Base-by-base conservation (phyloP, 1,284 basidiomycete genomes). In the Leccinum pallidistipes region DNA sequence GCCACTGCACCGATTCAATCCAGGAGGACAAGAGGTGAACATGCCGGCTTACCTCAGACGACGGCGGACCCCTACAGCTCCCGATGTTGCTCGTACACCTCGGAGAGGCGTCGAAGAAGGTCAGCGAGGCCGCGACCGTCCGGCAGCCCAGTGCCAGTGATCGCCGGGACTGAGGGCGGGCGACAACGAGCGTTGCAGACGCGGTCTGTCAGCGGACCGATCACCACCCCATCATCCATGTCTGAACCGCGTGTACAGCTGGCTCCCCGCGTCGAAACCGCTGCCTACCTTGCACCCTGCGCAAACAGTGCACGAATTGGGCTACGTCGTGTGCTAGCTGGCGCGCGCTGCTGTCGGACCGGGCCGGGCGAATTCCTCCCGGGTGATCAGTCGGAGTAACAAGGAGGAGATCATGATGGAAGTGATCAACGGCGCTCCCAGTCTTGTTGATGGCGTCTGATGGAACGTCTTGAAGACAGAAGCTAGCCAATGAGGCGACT, bases 251-350 rank as follows among this genome's bases (percentile, higher is more conserved):
- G 86, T 90, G 77, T 98, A 99, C 4, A 95, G 72, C 68, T 99
- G 97, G 70, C 94, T 96, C 8, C 97, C 97, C 54, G 99, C 93
- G 73, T 99, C 97, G 76, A 99, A 99, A 1, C 97, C 97, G 66
- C 91, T 94, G 40, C 97, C 97, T 14, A 99, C 89, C 76, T 34
- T 99, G 99, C 50, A 24, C 97, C 97, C 77, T 99, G 97, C 0
- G 97, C 97, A 32, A 95, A 82, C 95, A 98, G 75, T 99, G 97
- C 4, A 95, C 88, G 68, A 92, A 96, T 75, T 99, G 97, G 1
- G 97, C 88, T 18, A 93, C 82, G 70, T 97, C 96, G 78, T 99
- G 97, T 0, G 94, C 87, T 16, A 94, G 79, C 24, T 79, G 77
- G 58, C 85, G 78, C 3, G 83, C 86, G 14, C 79, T 76, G 66